These are phyloP conservation scores for Fusarium keratoplasticum DNA, from an alignment of 2,329 filamentous ascomycete genomes.

Conservation along the genomic window DNA sequence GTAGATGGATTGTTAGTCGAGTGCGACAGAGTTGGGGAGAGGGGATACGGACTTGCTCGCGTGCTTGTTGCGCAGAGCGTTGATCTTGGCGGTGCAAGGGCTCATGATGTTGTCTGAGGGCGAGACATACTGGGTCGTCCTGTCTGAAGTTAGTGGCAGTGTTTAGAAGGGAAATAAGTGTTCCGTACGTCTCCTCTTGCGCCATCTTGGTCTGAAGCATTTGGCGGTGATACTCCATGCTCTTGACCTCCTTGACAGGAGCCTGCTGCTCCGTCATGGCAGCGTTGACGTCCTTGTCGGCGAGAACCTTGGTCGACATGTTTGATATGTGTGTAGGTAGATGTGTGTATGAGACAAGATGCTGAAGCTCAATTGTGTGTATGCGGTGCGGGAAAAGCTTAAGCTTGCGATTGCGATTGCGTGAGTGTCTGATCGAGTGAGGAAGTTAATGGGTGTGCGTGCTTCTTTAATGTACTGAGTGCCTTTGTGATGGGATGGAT, in stretches of 20 bases:
- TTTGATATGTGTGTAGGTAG: conserved; percentile 14
- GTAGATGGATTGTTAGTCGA: conserved; percentile 35
- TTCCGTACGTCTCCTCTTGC: conserved; percentile 71
- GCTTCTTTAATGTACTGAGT: conserved; percentile 27
- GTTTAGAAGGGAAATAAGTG: too few species aligned
- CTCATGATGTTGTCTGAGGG: conserved; percentile 92
- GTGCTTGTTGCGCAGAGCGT: conserved; percentile 82
- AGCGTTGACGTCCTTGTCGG: conserved; percentile 74
- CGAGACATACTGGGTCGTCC: conserved; percentile 74
- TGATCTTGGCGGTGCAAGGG: conserved; percentile 85
- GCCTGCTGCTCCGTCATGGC: conserved; percentile 52
- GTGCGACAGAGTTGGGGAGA: not conserved
- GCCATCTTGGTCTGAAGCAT: conserved; percentile 77
- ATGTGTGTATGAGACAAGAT: not conserved
- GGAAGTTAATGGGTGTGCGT: conserved; percentile 2
- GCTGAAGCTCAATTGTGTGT: not conserved
- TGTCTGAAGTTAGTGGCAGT: conserved; percentile 35
- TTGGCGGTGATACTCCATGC: conserved; percentile 83
- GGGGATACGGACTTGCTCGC: conserved; percentile 74
- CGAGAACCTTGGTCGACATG: conserved; percentile 72
- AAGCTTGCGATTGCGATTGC: conserved; percentile 6
- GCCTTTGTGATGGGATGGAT: conserved; percentile 15
- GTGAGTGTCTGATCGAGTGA: conserved; percentile 3
- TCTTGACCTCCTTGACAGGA: conserved; percentile 65
- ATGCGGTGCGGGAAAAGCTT: not conserved